phyloP scores from a whole-genome alignment of 108 stramenopile genomes.

The Skeletonema marinoi region DNA sequence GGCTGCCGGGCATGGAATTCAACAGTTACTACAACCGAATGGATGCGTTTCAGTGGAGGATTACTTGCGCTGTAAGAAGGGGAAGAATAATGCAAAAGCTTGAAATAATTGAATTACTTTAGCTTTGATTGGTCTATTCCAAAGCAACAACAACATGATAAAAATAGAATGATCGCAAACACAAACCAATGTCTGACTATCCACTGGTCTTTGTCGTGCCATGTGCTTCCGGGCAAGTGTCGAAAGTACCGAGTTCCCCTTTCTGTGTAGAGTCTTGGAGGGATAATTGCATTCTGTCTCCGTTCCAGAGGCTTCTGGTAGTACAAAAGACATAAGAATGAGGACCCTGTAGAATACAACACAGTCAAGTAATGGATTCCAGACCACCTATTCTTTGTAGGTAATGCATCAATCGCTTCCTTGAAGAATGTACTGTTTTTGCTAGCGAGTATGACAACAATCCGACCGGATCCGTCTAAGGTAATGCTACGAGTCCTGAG shows the following conservation, averaged over 20 bases:
- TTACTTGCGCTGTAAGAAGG: constrained; percentile 24
- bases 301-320: not conserved
- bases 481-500: too few relatives aligned
- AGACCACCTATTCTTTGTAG: constrained; percentile 20
- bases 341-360: constrained; percentile 19
- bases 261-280: constrained; percentile 15
- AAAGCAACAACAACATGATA: too few relatives aligned
- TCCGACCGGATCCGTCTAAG: too few relatives aligned
- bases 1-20: not conserved
- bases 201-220: constrained; percentile 23
- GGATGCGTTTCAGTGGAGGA: constrained; percentile 35
- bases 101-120: too few relatives aligned
- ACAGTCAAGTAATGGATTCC: constrained; percentile 24
- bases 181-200: not conserved
- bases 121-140: too few relatives aligned
- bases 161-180: not conserved
- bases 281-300: constrained; percentile 1
- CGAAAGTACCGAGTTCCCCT: constrained; percentile 18
- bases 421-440: too few relatives aligned
- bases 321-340: constrained; percentile 19
- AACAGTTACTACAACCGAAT: constrained; percentile 15
- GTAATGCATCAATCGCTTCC: constrained; percentile 15
- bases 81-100: not conserved
- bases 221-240: constrained; percentile 30
- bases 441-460: too few relatives aligned